phyloP scores from a whole-genome alignment of 345 rosid genomes.

The Iberis pinnata region DNA sequence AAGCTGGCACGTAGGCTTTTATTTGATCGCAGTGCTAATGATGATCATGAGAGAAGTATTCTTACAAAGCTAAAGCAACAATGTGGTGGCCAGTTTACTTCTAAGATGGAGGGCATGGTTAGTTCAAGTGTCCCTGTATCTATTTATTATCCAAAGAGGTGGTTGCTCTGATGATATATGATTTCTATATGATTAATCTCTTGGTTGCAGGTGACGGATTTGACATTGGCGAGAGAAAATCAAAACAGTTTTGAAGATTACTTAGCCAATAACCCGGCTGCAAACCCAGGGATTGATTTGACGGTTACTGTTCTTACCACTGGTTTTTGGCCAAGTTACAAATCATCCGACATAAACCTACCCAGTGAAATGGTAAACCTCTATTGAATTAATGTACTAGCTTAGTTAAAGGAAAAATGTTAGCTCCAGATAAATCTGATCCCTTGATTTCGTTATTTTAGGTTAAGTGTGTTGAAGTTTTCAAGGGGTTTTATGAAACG shows the following conservation, averaged over 20 bases:
- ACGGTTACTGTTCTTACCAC: conserved; percentile 73
- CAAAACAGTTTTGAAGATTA: conserved; percentile 47
- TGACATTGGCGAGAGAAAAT: conserved; percentile 58
- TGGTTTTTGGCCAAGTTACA: conserved; percentile 80
- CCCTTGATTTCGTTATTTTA: too few relatives aligned
- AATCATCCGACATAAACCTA: conserved; percentile 58
- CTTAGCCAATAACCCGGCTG: conserved; percentile 25
- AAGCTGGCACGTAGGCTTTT: conserved; percentile 56
- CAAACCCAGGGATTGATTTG: conserved; percentile 53
- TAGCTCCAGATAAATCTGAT: not conserved
- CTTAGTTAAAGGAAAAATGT: not conserved
- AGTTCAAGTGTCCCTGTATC: not conserved
- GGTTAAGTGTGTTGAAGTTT: conserved; percentile 61
- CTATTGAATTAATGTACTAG: not conserved
- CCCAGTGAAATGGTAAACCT: conserved; percentile 57
- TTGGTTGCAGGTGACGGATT: conserved; percentile 46
- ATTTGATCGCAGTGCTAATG: conserved; percentile 47
- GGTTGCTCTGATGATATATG: not conserved
- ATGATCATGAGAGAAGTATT: conserved; percentile 53
- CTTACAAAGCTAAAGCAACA: conserved; percentile 52
- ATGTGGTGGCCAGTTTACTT: conserved; percentile 49
- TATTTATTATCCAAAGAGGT: too few relatives aligned
- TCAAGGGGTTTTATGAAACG: conserved; percentile 44
- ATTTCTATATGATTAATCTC: not conserved
- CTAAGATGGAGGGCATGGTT: conserved; percentile 68